Base-by-base conservation (phyloP, 2,329 filamentous ascomycete species). In the Clonostachys rhizophaga region DNA sequence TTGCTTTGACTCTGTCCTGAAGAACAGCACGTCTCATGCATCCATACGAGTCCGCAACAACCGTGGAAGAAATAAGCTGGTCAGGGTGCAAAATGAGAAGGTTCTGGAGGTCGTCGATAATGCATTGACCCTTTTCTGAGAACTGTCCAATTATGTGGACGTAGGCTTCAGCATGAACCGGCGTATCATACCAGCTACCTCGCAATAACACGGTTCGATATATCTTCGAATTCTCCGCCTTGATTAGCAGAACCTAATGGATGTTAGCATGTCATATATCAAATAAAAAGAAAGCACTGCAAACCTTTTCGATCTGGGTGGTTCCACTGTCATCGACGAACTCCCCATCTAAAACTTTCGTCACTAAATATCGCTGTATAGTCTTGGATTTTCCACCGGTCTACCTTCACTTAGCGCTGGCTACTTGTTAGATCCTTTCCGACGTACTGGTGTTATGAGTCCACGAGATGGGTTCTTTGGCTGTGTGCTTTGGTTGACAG, bases 81-180 rank as follows among this genome's bases (percentile, higher is more conserved):
- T 99, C 94, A 0, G 94, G 94, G 59, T 99, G 91, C 13, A 99
- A 70, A 48, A 99, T 91, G 44, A 99, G 72, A 65, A 97, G 87
- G 57, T 91, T 90, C 44, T 86, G 77, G 4, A 79, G 75, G 62
- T 97, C 90, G 60, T 95, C 87, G 52, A 97, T 78, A 42, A 95
- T 70, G 61, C 91, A 95, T 61, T 85, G 82, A 2, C 89, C 88
- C 14, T 71, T 75, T 1, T 67, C 55, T 49, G 86, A 78, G 57
- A 95, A 96, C 5, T 80, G 69, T 33, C 91, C 91, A 52, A 95
- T 89, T 49, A 99, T 74, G 62, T 99, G 91, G 39, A 97, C 84
- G 60, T 87, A 92, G 1, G 87, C 83, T 34, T 87, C 85, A 40
- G 79, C 73, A 35, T 81, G 84, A 37, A 87, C 89, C 33, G 86